Evolutionary conservation across 257 asterid genomes (phyloP), one percentile per base, ranked within the genome.

Genomic region (Paulownia fortunei): DNA sequence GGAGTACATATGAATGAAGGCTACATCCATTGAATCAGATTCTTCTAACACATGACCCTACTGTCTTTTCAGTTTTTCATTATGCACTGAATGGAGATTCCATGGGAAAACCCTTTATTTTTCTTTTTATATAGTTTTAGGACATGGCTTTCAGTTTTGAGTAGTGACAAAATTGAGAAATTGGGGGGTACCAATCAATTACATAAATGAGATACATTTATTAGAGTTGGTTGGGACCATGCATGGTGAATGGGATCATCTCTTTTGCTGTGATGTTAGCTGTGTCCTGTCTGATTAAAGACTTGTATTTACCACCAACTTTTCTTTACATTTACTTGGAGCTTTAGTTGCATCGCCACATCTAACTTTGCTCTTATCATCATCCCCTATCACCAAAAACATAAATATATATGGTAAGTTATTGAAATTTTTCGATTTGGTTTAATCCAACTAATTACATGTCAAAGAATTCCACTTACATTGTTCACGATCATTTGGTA

Each of bases 11-110:
- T 0, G 56, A 56, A 72, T 21, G 77, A 72, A 72, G 55, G 59
- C 23, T 41, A 74, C 79, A 74, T 60, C 49, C 79, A 74, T 64
- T 67, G 81, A 67, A 76, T 66, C 75, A 37, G 60, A 76, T 76
- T 76, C 76, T 26, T 76, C 58, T 18, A 34, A 37, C 52, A 74
- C 39, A 26, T 66, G 58, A 36, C 66, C 41, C 42, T 13, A 36
- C 10, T 51, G 7, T 37, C 66, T n/a, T 74, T 24, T 46, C 37
- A 34, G 2, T 18, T 15, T 51, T 34, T n/a, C 10, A 15, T 23
- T 61, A 27, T 27, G 69, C 21, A 61, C 19, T 32, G 24, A 61
- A 58, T 23, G n/a, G 37, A 24, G 65, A 58, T 61, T 61, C 68
- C 68, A 32, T 26, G n/a, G 10, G 6, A 51, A 51, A 51, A 51